phyloP scores from a whole-genome alignment of 2,329 filamentous ascomycete genomes.

The Apiospora marii region DNA sequence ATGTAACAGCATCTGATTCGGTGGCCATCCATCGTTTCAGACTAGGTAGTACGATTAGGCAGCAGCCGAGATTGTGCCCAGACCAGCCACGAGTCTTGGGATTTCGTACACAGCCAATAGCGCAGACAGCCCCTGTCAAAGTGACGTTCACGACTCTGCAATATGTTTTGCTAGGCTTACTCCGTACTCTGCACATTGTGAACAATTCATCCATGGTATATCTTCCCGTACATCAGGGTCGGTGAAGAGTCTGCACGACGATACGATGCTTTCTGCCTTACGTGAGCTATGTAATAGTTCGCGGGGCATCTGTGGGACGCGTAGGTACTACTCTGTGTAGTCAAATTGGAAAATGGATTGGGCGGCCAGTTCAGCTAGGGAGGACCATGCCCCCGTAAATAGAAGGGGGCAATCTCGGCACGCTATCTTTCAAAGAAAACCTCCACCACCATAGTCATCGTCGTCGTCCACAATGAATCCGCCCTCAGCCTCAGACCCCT shows the following conservation, averaged over 20 bases:
- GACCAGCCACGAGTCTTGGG: conserved; percentile 7
- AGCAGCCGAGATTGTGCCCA: conserved; percentile 16
- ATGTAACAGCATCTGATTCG: neutral
- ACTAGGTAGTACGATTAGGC: conserved; percentile 10
- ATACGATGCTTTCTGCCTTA: neutral
- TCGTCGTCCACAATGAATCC: conserved; percentile 52
- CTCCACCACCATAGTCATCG: conserved; percentile 30
- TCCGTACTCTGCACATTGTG: neutral
- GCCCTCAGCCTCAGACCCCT: conserved; percentile 46
- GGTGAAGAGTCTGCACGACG: neutral
- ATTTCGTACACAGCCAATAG: neutral
- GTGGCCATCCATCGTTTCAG: neutral
- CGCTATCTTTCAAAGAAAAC: neutral
- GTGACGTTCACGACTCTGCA: neutral
- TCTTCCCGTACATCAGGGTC: neutral
- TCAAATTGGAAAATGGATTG: neutral
- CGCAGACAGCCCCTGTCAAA: neutral
- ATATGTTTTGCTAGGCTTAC: neutral
- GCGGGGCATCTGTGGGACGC: neutral
- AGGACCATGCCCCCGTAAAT: neutral
- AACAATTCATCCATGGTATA: neutral
- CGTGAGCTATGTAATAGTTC: neutral
- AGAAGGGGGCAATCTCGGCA: neutral
- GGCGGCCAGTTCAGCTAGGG: neutral
- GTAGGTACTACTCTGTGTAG: neutral